Conservation (phyloP, 257 asterid genomes). For the Nicotiana otophora region DNA sequence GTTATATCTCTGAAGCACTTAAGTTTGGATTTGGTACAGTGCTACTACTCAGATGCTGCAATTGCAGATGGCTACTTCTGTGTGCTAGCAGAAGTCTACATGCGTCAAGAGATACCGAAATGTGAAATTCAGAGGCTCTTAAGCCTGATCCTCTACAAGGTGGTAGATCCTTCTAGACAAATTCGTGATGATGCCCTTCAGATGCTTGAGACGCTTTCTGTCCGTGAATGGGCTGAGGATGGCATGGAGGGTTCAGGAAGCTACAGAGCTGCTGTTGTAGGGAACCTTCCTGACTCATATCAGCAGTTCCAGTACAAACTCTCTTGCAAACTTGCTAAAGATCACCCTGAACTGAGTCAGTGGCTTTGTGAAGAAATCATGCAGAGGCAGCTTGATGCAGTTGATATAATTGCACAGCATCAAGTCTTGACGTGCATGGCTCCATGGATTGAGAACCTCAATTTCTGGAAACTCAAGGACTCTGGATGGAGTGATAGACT, state of each 20-base stretch:
- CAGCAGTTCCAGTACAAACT: constrained; percentile 98
- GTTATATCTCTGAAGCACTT: constrained; percentile 6
- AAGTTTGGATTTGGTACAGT: constrained; percentile 40
- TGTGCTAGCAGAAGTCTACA: constrained; percentile 98
- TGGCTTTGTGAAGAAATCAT: constrained; percentile 98
- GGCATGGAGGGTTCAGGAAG: constrained; percentile 82
- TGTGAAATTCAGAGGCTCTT: constrained; percentile 95
- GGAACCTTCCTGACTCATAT: constrained; percentile 97
- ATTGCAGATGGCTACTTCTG: constrained; percentile 99
- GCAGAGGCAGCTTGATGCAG: constrained; percentile 99
- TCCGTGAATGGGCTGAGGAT: constrained; percentile 99
- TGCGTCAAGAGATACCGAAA: constrained; percentile 97
- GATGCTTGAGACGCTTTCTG: constrained; percentile 97
- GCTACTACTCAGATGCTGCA: constrained; percentile 96
- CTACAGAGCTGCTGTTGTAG: constrained; percentile 98
- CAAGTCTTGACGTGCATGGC: constrained; percentile 99
- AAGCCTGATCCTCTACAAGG: constrained; percentile 97
- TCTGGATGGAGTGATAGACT: constrained; percentile 97
- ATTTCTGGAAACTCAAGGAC: constrained; percentile 96
- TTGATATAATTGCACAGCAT: constrained; percentile 97
- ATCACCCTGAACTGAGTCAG: constrained; percentile 95
- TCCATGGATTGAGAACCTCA: constrained; percentile 98
- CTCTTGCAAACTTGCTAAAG: constrained; percentile 98
- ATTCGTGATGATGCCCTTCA: constrained; percentile 99
- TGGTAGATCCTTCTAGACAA: constrained; percentile 98